A percentile compares a stretch with the other conserved stretches of the same genome.
Conservation (phyloP, 2,329 filamentous ascomycete genomes). For the Colletotrichum australisinense region DNA sequence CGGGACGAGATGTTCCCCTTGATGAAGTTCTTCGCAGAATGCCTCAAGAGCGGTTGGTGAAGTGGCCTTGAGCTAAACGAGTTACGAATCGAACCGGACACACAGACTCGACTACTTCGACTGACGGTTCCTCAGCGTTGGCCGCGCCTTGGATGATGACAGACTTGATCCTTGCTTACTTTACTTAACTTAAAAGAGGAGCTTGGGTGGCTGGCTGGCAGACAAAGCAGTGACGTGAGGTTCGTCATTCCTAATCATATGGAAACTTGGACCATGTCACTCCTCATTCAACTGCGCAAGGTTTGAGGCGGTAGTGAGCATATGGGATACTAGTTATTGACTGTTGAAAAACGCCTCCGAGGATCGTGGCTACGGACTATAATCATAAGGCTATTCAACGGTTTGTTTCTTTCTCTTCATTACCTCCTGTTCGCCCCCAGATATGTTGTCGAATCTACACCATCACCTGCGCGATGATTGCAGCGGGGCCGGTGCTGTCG, state of each 20-base stretch:
- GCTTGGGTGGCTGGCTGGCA: not conserved
- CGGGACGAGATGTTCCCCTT: conserved; percentile 90
- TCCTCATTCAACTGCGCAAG: not conserved
- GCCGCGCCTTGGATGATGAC: not conserved
- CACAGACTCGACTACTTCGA: not conserved
- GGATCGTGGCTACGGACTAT: not conserved
- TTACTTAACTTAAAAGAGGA: not conserved
- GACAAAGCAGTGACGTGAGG: not conserved
- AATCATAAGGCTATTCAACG: conserved; percentile 7
- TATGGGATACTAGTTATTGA: conserved; percentile 4
- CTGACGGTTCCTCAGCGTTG: not conserved
- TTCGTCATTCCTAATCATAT: not conserved
- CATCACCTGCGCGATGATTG: not conserved
- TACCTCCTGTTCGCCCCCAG: not conserved
- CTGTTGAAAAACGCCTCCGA: not conserved
- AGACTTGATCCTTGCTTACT: not conserved
- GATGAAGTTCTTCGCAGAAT: conserved; percentile 84
- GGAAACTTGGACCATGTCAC: not conserved
- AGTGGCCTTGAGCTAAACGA: not conserved
- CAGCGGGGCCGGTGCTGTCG: not conserved
- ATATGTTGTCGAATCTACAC: not conserved
- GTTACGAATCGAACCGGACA: not conserved
- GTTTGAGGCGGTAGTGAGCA: not conserved
- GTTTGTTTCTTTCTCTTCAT: not conserved
- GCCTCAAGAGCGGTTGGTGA: conserved; percentile 56